These are phyloP conservation scores for Diutina scorzettiae DNA, from an alignment of 1,139 yeast genomes.

Conservation along the genomic window DNA sequence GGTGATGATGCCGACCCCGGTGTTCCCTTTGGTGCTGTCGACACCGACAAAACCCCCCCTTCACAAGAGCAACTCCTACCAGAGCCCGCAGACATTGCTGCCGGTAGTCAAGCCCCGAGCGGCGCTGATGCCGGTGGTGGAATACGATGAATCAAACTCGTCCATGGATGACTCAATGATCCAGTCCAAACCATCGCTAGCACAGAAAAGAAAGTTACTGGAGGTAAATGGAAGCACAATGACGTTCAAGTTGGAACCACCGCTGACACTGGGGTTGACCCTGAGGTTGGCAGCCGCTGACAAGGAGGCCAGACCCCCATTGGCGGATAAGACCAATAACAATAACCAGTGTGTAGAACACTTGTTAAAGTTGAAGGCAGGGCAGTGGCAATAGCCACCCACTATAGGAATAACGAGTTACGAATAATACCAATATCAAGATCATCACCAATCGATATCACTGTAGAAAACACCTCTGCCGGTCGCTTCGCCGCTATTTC, in stretches of 20 bases:
- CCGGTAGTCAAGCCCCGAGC: constrained; percentile 14
- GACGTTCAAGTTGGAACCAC: constrained; percentile 31
- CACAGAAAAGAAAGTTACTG: no score
- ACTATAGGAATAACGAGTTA: no score
- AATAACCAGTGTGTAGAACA: constrained; percentile 19
- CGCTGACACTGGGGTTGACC: constrained; percentile 7
- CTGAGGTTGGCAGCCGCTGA: constrained; percentile 17
- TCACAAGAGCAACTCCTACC: not conserved
- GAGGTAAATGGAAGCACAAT: no score
- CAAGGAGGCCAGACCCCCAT: constrained; percentile 11
- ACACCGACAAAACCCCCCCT: constrained; percentile 2
- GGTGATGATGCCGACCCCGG: not conserved
- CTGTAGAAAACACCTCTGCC: no score
- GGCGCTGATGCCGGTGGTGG: constrained; percentile 4
- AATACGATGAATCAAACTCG: constrained; percentile 1
- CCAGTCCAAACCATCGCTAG: constrained; percentile 10
- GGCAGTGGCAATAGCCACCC: constrained; percentile 1
- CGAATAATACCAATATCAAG: no score
- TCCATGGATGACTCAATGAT: constrained; percentile 4
- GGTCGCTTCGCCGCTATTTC: no score
- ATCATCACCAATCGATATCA: no score
- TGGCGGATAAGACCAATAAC: constrained; percentile 11
- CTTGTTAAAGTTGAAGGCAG: constrained; percentile 28
- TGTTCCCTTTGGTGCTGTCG: not conserved
- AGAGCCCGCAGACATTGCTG: not conserved